Conservation (phyloP, 2,329 filamentous ascomycete genomes). For the Periconia macrospinosa region DNA sequence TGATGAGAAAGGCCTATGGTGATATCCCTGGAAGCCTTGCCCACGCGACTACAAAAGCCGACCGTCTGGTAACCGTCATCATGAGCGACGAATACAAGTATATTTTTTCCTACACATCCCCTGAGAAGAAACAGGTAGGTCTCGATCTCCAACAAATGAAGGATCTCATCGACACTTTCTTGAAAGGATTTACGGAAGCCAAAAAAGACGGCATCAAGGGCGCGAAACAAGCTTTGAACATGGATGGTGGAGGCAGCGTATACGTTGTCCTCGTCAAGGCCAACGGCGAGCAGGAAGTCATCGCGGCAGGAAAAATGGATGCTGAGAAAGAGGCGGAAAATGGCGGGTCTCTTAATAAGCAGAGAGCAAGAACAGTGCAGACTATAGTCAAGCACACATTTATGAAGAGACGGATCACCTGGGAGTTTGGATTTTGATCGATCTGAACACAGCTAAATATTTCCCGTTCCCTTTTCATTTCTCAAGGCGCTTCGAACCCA, state of each 20-base stretch:
- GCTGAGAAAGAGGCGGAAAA: too few species aligned
- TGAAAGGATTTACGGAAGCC: not conserved
- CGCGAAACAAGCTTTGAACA: not conserved
- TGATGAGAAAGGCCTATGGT: not conserved
- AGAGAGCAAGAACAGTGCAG: not conserved
- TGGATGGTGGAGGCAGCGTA: constrained; percentile 1
- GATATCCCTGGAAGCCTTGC: not conserved
- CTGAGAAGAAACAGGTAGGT: not conserved
- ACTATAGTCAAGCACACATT: not conserved
- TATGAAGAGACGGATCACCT: too few species aligned
- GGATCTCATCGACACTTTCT: not conserved
- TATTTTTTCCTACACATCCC: not conserved
- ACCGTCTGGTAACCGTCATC: constrained; percentile 1
- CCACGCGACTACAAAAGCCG: not conserved
- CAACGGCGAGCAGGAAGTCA: not conserved
- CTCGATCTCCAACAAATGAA: not conserved
- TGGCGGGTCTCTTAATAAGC: not conserved
- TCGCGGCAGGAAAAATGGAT: not conserved
- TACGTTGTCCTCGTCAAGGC: not conserved
- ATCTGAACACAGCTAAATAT: too few species aligned
- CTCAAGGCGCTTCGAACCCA: too few species aligned
- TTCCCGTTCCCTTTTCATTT: too few species aligned
- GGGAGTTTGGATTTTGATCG: too few species aligned
- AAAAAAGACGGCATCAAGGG: not conserved
- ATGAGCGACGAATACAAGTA: not conserved